Evolutionary conservation across 2,329 filamentous ascomycete genomes (phyloP).

Genomic region (Fusarium irregulare): DNA sequence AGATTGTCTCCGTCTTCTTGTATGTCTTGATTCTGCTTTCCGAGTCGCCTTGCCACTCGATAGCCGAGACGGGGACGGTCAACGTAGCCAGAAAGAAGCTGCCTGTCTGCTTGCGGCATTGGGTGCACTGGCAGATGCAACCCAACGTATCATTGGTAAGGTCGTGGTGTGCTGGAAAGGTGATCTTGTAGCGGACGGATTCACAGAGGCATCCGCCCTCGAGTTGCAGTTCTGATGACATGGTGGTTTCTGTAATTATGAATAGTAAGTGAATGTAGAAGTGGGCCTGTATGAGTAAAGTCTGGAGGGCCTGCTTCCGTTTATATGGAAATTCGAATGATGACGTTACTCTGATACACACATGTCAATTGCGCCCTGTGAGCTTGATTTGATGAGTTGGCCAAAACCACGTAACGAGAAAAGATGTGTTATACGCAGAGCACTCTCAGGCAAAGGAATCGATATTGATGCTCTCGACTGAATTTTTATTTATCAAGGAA

Average conservation of each 20-base stretch:
- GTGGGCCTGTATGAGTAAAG: too few species aligned
- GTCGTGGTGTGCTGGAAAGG: neutral
- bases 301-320: neutral
- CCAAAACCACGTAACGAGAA: neutral
- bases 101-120: constrained; percentile 22
- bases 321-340: neutral
- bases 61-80: neutral
- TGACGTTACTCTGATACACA: neutral
- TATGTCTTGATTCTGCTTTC: neutral
- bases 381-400: neutral
- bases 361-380: constrained; percentile 6
- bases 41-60: neutral
- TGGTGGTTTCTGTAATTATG: neutral
- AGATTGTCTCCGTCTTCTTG: neutral
- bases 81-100: constrained; percentile 8
- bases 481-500: neutral
- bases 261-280: too few species aligned
- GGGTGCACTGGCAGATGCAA: constrained; percentile 16
- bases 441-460: neutral
- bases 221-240: neutral
- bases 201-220: constrained; percentile 12
- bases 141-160: neutral
- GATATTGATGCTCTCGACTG: neutral
- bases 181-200: constrained; percentile 5
- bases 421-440: neutral